Evolutionary conservation across 2,329 filamentous ascomycete genomes (phyloP).

Genomic region (Diaporthe ampelina): DNA sequence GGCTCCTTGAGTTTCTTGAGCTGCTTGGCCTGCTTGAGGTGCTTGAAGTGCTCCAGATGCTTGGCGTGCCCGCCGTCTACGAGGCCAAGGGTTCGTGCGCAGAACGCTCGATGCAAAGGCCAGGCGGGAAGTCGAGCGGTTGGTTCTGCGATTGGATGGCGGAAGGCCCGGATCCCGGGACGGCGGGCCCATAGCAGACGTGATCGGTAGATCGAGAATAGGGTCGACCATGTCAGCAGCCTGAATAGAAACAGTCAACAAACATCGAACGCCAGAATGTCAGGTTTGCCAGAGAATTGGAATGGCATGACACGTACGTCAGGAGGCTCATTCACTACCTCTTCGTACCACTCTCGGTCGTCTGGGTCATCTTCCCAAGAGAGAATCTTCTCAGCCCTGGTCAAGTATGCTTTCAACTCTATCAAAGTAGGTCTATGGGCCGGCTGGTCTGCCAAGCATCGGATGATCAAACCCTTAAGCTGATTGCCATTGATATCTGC

Average conservation of each 20-base stretch:
- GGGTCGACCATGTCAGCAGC: not conserved
- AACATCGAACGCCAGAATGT: not conserved
- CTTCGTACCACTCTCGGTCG: not conserved
- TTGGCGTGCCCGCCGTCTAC: too few species aligned
- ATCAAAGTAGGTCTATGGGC: not conserved
- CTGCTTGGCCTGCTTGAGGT: too few species aligned
- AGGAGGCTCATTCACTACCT: not conserved
- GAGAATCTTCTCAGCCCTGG: not conserved
- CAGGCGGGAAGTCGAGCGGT: not conserved
- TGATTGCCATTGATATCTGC: not conserved
- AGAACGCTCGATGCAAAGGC: not conserved
- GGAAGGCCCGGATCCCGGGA: too few species aligned
- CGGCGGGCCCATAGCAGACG: too few species aligned
- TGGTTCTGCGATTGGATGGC: not conserved
- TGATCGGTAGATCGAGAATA: not conserved
- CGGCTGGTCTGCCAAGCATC: conserved; percentile 22
- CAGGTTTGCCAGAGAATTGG: not conserved
- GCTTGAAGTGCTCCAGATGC: not conserved
- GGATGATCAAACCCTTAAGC: not conserved
- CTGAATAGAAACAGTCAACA: not conserved
- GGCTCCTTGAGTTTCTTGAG: not conserved
- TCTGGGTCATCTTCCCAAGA: not conserved
- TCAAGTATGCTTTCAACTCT: not conserved
- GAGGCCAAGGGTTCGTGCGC: not conserved
- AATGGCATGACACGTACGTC: not conserved